Conservation (phyloP, 768 basidiomycete species). For the Auriscalpium vulgare region DNA sequence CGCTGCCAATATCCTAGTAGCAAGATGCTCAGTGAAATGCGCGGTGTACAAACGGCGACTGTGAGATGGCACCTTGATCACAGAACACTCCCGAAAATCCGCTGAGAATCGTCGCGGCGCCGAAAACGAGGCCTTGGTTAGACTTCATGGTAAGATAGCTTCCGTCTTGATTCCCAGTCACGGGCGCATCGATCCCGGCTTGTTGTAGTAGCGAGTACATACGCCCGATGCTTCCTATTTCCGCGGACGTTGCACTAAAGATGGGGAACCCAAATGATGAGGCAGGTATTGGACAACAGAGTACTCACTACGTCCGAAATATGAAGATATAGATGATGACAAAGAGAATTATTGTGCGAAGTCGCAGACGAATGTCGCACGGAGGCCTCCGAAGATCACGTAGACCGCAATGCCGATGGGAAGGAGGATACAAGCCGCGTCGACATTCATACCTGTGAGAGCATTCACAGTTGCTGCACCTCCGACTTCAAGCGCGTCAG, state of each 20-base stretch:
- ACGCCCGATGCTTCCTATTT: slow-evolving; percentile 30
- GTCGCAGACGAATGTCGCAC: slow-evolving; percentile 26
- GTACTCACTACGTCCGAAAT: slow-evolving; percentile 19
- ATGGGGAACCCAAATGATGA: neutral
- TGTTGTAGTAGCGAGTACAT: slow-evolving; percentile 40
- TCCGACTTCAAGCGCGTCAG: slow-evolving; percentile 17
- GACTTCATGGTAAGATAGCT: slow-evolving; percentile 54
- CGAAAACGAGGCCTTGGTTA: slow-evolving; percentile 34
- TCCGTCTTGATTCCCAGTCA: slow-evolving; percentile 40
- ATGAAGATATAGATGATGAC: slow-evolving; percentile 27
- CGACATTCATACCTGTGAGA: slow-evolving; percentile 32
- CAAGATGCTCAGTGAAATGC: neutral
- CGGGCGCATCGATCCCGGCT: slow-evolving; percentile 38
- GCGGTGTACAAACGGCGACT: neutral
- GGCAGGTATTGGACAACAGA: slow-evolving; percentile 5
- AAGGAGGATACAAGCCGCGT: slow-evolving; percentile 32
- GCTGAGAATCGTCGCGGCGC: slow-evolving; percentile 29
- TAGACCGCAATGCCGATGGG: slow-evolving; percentile 33
- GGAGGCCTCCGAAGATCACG: slow-evolving; percentile 28
- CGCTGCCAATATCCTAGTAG: slow-evolving; percentile 45
- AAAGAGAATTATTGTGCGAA: slow-evolving; percentile 30
- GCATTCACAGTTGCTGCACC: slow-evolving; percentile 31
- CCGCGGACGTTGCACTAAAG: neutral
- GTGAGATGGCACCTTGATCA: slow-evolving; percentile 33
- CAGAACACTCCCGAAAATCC: slow-evolving; percentile 43